Evolutionary conservation across 2,329 filamentous ascomycete species (phyloP), one percentile per base, ranked within the genome.

Genomic region (Cytospora chrysosperma): DNA sequence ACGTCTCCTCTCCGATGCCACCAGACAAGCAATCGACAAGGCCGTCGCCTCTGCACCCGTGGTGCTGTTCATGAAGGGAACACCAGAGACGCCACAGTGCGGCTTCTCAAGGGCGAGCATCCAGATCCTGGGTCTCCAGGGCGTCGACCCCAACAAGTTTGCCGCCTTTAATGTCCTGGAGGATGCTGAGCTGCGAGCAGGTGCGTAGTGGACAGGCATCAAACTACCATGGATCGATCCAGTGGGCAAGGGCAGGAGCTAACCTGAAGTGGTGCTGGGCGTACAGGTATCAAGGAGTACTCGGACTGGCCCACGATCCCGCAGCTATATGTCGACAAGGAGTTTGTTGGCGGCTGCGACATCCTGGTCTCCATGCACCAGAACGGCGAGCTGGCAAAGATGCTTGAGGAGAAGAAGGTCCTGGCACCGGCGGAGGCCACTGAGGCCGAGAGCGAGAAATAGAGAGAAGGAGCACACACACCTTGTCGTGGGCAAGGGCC

Each of bases 241-340:
- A n/a, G n/a, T n/a, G n/a, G n/a, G n/a, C n/a, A n/a, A n/a, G n/a
- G n/a, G n/a, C 27, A 15, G 32, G 49, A 32, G 61, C 61, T 68
- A 57, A 70, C 61, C 19, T 65, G n/a, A n/a, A n/a, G n/a, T n/a
- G 19, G 37, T 21, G 26, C 49, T 32, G 19, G 3, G 21, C 17
- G 15, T 32, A 52, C 51, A 93, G 94, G 95, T 59, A 97, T 99
- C 81, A 99, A 99, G 80, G 94, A 99, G 79, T 99, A 95, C 82
- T 97, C 93, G 1, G 95, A 98, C 75, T 99, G 95, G 95, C 95
- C 95, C 17, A 99, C 95, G 24, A 98, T 99, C 75, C 95, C 95
- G 8, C 95, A 99, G 77, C 84, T 99, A 21, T 99, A 98, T 78
- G 83, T 99, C 58, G 87, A 96, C 67, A 94, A 94, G 79, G 94